Conservation (phyloP, 2,329 filamentous ascomycete genomes). For the Ilyonectria mors-panacis region DNA sequence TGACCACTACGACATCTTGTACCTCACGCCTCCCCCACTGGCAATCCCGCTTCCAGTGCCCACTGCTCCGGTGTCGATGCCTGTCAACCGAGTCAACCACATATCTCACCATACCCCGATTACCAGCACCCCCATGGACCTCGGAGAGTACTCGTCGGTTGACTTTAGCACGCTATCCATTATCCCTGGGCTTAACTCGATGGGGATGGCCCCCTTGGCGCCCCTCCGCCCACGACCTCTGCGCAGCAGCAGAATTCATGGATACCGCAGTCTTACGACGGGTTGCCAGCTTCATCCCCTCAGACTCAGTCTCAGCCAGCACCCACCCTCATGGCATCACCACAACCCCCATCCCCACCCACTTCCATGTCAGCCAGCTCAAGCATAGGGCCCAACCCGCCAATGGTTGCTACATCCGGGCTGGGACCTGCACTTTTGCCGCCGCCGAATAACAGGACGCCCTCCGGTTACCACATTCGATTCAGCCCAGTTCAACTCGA, state of each 20-base stretch:
- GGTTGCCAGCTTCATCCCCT: constrained; percentile 40
- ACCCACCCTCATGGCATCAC: constrained; percentile 51
- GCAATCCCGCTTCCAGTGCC: constrained; percentile 42
- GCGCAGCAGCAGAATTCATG: constrained; percentile 57
- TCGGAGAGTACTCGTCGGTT: constrained; percentile 60
- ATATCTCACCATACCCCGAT: constrained; percentile 64
- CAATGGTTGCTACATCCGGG: constrained; percentile 40
- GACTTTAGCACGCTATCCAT: constrained; percentile 62
- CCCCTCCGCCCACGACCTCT: constrained; percentile 51
- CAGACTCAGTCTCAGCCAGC: constrained; percentile 45
- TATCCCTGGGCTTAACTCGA: constrained; percentile 61
- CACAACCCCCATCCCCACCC: constrained; percentile 50
- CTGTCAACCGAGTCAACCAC: constrained; percentile 67
- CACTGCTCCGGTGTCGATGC: constrained; percentile 56
- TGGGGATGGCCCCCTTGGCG: constrained; percentile 53
- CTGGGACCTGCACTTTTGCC: constrained; percentile 33
- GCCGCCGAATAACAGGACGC: constrained; percentile 23
- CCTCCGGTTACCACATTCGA: constrained; percentile 55
- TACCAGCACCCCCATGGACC: constrained; percentile 54
- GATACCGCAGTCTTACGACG: constrained; percentile 53
- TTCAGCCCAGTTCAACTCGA: constrained; percentile 65
- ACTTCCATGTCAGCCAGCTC: constrained; percentile 50
- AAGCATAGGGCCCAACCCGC: constrained; percentile 35
- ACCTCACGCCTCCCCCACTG: constrained; percentile 66
- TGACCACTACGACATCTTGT: constrained; percentile 95